These are phyloP conservation scores for Forsythia viridissima DNA, from an alignment of 257 asterid genomes.

Conservation along the genomic window DNA sequence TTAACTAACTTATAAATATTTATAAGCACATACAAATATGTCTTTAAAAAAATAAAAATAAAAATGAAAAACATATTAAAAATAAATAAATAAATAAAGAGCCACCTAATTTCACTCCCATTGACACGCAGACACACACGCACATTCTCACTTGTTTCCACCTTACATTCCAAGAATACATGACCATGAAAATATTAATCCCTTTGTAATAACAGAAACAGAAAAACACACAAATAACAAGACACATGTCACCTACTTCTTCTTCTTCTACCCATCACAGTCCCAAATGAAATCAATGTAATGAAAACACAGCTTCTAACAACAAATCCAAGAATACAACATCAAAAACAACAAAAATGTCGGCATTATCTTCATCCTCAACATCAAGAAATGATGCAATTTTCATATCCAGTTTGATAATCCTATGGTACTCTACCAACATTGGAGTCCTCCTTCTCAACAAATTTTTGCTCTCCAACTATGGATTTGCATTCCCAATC, in stretches of 20 bases:
- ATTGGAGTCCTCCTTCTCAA: constrained; percentile 92
- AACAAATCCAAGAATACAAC: constrained; percentile 13
- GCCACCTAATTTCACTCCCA: not conserved
- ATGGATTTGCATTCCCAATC: constrained; percentile 77
- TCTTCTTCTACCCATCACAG: not conserved
- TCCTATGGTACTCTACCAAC: constrained; percentile 80
- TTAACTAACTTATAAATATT: too few species aligned
- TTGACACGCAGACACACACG: not conserved
- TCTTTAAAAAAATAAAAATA: too few species aligned
- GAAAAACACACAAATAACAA: not conserved
- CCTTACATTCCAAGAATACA: not conserved
- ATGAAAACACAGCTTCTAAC: constrained; percentile 13
- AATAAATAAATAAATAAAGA: not conserved
- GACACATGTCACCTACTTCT: not conserved
- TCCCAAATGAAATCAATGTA: not conserved
- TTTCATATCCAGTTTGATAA: constrained; percentile 55
- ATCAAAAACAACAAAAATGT: constrained; percentile 15
- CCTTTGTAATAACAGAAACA: not conserved
- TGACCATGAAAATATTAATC: not conserved
- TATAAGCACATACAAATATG: too few species aligned
- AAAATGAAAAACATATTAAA: too few species aligned
- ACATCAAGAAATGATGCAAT: constrained; percentile 46
- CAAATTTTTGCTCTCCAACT: constrained; percentile 81
- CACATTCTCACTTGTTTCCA: not conserved
- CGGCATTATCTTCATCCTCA: constrained; percentile 34